Base-by-base conservation (phyloP, 1,284 basidiomycete genomes). In the Malassezia arunalokei region DNA sequence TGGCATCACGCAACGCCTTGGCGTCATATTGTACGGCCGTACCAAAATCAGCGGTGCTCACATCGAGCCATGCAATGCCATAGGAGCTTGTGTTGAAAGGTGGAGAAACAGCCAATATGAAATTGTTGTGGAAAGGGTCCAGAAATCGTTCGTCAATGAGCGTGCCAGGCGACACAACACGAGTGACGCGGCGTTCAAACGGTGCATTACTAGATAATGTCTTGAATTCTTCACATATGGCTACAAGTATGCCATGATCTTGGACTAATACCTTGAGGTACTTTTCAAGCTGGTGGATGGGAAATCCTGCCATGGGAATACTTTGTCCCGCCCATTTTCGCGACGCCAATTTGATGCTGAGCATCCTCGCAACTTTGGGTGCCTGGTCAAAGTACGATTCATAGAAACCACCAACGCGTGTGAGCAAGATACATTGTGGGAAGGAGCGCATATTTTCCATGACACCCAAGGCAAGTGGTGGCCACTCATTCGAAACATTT, bases 371-470 rank as follows among this genome's bases (percentile, higher is more conserved):
- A 28, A 72, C 53, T 5, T 45, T 42, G 3, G 66, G 65, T 1
- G 70, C 68, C 56, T 72, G 70, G 5, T 59, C 47, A 53, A 71
- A 71, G 56, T 72, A 72, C n/a, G 65, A 65, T 56, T 72, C 70
- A 58, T 72, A 72, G 39, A 72, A 72, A 6, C 64, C 63, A 11
- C 70, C 70, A 1, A 72, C 68, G 12, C 68, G 56, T 5, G 70
- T 72, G 15, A 72, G 61, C 5, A 72, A 59, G 28, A 72, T 62
- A 41, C 68, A 69, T 14, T 49, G 32, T 14, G 66, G 65, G 40
- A 66, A 71, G 9, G 56, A 44, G 0, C 58, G 56, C 53, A 71
- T 55, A 43, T 72, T 68, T 29, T 48, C 51, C n/a, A 65, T 54
- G 0, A 72, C 65, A 35, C 60, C 53, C 41, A 63, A 56, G 5